These are phyloP conservation scores for Pelargonium citronellum DNA, from an alignment of 441 rosid genomes.

Conservation along the genomic window DNA sequence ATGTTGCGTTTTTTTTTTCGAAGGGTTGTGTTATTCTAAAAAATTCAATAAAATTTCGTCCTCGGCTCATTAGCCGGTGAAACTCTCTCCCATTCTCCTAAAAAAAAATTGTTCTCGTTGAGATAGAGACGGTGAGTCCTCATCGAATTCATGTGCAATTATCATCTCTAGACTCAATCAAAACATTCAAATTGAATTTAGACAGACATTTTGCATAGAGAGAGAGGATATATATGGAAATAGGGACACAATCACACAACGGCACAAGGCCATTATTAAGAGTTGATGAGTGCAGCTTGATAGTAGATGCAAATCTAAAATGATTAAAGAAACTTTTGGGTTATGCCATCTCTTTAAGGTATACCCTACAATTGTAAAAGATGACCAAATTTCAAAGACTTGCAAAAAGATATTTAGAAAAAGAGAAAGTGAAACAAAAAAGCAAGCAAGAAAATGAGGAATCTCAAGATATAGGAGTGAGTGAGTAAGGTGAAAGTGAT, in stretches of 20 bases:
- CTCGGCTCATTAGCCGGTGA: too few relatives aligned
- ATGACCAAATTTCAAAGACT: constrained; percentile 3
- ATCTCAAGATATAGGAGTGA: background rate
- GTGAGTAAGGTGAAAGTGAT: background rate
- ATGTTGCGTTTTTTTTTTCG: too few relatives aligned
- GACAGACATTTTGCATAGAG: too few relatives aligned
- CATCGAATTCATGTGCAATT: too few relatives aligned
- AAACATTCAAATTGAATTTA: too few relatives aligned
- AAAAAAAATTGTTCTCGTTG: too few relatives aligned
- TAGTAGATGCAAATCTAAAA: background rate
- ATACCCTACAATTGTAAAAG: background rate
- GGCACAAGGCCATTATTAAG: background rate
- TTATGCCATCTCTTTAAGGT: constrained; percentile 8
- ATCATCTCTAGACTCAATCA: too few relatives aligned
- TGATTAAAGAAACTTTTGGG: constrained; percentile 2
- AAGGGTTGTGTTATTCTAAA: too few relatives aligned
- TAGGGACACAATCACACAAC: background rate
- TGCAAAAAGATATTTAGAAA: background rate
- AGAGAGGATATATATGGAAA: background rate
- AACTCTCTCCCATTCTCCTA: too few relatives aligned
- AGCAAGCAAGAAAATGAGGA: background rate
- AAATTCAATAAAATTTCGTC: too few relatives aligned
- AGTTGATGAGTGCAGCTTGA: constrained; percentile 1
- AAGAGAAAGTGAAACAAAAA: background rate
- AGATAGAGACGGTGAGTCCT: too few relatives aligned